phyloP scores from a whole-genome alignment of 768 basidiomycete species.

The Suillus subluteus region DNA sequence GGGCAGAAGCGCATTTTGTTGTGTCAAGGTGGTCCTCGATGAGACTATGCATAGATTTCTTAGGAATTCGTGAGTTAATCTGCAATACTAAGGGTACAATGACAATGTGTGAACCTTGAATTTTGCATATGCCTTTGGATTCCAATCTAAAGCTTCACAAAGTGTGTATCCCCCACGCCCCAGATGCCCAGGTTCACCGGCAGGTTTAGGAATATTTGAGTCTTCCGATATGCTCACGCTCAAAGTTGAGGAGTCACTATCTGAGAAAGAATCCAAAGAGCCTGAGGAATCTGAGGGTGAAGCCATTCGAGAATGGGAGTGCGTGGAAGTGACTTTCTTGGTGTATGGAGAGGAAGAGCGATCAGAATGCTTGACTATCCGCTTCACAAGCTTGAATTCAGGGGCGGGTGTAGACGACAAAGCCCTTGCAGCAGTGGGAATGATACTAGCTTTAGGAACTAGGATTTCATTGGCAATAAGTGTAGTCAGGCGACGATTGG shows the following conservation, averaged over 20 bases:
- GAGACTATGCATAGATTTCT: slow-evolving; percentile 10
- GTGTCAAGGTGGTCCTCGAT: slow-evolving; percentile 15
- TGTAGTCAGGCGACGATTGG: not conserved
- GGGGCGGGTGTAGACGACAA: not conserved
- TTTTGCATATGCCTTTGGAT: slow-evolving; percentile 16
- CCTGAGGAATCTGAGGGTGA: no score
- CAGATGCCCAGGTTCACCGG: slow-evolving; percentile 23
- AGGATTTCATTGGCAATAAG: slow-evolving; percentile 11
- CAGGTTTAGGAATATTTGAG: no score
- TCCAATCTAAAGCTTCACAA: slow-evolving; percentile 23
- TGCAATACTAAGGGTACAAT: not conserved
- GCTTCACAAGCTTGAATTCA: not conserved
- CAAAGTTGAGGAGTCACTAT: no score
- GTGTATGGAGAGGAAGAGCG: not conserved
- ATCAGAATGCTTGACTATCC: not conserved
- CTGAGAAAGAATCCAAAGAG: no score
- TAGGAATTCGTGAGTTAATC: not conserved
- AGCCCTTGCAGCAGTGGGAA: not conserved
- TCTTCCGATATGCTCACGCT: no score
- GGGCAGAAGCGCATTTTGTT: slow-evolving; percentile 16
- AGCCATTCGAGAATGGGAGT: not conserved
- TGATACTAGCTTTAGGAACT: not conserved
- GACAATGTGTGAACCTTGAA: slow-evolving; percentile 24
- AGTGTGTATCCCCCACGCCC: slow-evolving; percentile 31
- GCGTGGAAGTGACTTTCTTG: not conserved